Conservation (phyloP, 306 rosid species). For the Castanea sativa region DNA sequence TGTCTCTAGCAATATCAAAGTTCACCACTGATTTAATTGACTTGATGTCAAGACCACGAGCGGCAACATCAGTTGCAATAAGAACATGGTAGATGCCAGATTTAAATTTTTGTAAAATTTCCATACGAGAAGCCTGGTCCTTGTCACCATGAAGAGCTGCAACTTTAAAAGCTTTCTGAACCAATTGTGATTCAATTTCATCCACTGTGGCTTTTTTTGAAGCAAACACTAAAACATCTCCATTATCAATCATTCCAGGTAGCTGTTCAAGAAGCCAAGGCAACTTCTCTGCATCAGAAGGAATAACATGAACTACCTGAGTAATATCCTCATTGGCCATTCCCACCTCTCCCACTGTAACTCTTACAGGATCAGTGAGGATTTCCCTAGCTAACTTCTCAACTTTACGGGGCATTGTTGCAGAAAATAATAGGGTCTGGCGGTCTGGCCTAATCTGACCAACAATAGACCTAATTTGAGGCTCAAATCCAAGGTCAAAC, state of each 20-base stretch:
- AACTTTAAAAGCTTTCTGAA: conserved; percentile 68
- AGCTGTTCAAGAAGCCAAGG: conserved; percentile 87
- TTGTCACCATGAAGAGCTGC: conserved; percentile 97
- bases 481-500: conserved; percentile 99
- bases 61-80: conserved; percentile 98
- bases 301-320: conserved; percentile 88
- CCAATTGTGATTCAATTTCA: conserved; percentile 80
- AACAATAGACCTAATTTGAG: conserved; percentile 92
- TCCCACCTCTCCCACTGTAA: conserved; percentile 96
- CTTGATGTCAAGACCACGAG: conserved; percentile 98
- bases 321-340: conserved; percentile 98
- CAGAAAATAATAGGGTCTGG: conserved; percentile 93
- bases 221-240: conserved; percentile 91
- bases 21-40: conserved; percentile 95
- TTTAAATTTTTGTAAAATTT: conserved; percentile 83
- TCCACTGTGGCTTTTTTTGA: conserved; percentile 92
- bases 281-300: conserved; percentile 82
- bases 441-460: conserved; percentile 99
- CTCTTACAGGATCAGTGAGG: conserved; percentile 84
- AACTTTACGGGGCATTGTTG: conserved; percentile 91
- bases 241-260: conserved; percentile 85
- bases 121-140: conserved; percentile 97
- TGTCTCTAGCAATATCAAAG: conserved; percentile 94
- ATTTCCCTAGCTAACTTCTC: conserved; percentile 96
- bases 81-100: conserved; percentile 87